phyloP scores from a whole-genome alignment of 2,329 filamentous ascomycete genomes.

The Nannizzia gypsea region DNA sequence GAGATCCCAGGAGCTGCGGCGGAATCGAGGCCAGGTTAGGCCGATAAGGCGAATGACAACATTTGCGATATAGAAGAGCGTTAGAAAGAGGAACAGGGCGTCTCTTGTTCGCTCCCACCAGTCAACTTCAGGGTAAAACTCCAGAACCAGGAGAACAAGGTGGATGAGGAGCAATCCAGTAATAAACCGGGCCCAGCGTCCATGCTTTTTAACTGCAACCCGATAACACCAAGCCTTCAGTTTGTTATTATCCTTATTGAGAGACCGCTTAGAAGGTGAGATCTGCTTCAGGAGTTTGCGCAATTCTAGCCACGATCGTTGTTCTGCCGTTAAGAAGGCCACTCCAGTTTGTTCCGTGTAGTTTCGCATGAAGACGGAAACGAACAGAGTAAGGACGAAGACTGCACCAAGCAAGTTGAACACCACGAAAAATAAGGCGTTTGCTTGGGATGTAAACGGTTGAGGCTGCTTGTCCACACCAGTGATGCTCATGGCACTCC shows the following conservation, averaged over 20 bases:
- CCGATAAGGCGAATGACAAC: slow-evolving; percentile 74
- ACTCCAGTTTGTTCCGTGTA: slow-evolving; percentile 98
- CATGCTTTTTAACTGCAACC: slow-evolving; percentile 83
- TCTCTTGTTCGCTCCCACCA: slow-evolving; percentile 61
- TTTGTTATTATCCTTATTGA: slow-evolving; percentile 59
- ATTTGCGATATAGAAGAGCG: slow-evolving; percentile 70
- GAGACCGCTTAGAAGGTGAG: slow-evolving; percentile 84
- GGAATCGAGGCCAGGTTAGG: slow-evolving; percentile 82
- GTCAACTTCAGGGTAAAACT: slow-evolving; percentile 64
- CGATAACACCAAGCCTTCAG: slow-evolving; percentile 95
- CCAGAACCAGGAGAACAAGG: slow-evolving; percentile 67
- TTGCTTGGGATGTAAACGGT: slow-evolving; percentile 59
- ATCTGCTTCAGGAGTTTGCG: slow-evolving; percentile 86
- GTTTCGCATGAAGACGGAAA: slow-evolving; percentile 99
- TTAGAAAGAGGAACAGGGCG: slow-evolving; percentile 68
- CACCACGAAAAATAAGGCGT: slow-evolving; percentile 85
- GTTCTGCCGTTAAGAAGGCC: slow-evolving; percentile 87
- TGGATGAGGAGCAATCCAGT: slow-evolving; percentile 72
- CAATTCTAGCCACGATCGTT: slow-evolving; percentile 91
- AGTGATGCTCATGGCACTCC: slow-evolving; percentile 68
- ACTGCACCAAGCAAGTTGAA: slow-evolving; percentile 96
- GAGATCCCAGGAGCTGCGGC: slow-evolving; percentile 88
- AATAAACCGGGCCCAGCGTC: slow-evolving; percentile 76
- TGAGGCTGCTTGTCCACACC: slow-evolving; percentile 62
- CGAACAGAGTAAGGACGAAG: slow-evolving; percentile 92